A percentile compares a stretch with the other conserved stretches of the same genome.
These are phyloP conservation scores for Verticillium alfalfae DNA, from an alignment of 2,329 filamentous ascomycete genomes.

Conservation along the genomic window DNA sequence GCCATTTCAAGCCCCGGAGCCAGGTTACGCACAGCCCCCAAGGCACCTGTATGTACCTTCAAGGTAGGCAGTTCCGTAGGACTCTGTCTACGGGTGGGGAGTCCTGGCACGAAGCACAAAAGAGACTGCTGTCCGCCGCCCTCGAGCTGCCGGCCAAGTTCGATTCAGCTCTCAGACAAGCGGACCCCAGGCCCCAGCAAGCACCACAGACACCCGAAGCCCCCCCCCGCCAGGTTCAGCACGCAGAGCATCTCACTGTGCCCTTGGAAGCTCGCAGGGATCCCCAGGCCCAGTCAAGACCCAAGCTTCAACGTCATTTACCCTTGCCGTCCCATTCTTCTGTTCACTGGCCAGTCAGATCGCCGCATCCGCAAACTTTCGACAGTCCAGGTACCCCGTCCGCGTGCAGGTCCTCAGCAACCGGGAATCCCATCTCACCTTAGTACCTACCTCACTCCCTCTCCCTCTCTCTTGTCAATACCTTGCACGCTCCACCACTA, in stretches of 20 bases:
- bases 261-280: neutral
- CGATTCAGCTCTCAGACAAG: neutral
- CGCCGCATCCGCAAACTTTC: neutral
- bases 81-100: neutral
- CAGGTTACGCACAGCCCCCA: neutral
- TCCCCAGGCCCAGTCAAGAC: neutral
- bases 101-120: neutral
- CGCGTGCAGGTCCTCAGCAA: neutral
- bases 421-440: conserved; percentile 1
- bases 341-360: neutral
- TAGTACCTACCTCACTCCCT: neutral
- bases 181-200: neutral
- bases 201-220: neutral
- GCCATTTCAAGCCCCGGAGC: neutral
- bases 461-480: neutral
- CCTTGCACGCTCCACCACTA: neutral
- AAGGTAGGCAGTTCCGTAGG: neutral
- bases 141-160: neutral
- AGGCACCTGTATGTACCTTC: neutral
- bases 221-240: neutral
- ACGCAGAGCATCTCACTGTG: neutral
- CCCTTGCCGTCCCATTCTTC: neutral
- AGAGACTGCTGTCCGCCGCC: neutral
- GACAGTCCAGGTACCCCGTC: neutral
- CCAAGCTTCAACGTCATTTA: conserved; percentile 3